Evolutionary conservation across 768 basidiomycete species (phyloP), one percentile per base, ranked within the genome.

Genomic region (Tulasnella sp.): DNA sequence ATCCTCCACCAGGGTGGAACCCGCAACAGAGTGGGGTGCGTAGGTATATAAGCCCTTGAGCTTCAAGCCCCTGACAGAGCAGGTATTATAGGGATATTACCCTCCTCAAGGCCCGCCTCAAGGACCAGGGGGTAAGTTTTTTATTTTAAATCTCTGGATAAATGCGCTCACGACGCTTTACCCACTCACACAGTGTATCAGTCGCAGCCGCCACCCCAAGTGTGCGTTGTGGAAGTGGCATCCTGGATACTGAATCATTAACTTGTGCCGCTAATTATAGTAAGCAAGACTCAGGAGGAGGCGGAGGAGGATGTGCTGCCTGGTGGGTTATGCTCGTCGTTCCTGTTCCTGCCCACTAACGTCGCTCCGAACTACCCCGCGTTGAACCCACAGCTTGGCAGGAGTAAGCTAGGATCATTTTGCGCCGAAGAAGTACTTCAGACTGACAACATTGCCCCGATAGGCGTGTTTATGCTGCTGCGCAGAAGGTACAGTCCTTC

Each of bases 81-180:
- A n/a, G n/a, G n/a, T n/a, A n/a, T n/a, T n/a, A 38, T 29, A 71
- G 69, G 69, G 69, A 25, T 71, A 71, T 38, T 71, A 71, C 19
- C 69, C 69, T 25, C 69, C 69, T 71, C 69, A 39, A 71, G 38
- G 38, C n/a, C 29, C 38, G n/a, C 69, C 69, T 9, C 38, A 45
- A 17, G 38, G 42, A 14, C 69, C 69, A 11, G 69, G 69, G 38
- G 11, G 69, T 71, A 71, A 15, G 69, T 39, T 11, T 71, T 29
- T 17, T 8, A 14, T 15, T 15, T 39, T 31, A 6, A 39, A 12
- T 39, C 3, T 3, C 14, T 25, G 14, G 15, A 12, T n/a, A 64
- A 15, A 64, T 25, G 31, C 15, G 31, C 58, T 64, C 31, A 64
- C 58, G 8, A 25, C 6, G 58, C 2, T 31, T 64, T 25, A 2